Evolutionary conservation across 2,329 filamentous ascomycete species (phyloP).

Genomic region (Botryotinia narcissicola): DNA sequence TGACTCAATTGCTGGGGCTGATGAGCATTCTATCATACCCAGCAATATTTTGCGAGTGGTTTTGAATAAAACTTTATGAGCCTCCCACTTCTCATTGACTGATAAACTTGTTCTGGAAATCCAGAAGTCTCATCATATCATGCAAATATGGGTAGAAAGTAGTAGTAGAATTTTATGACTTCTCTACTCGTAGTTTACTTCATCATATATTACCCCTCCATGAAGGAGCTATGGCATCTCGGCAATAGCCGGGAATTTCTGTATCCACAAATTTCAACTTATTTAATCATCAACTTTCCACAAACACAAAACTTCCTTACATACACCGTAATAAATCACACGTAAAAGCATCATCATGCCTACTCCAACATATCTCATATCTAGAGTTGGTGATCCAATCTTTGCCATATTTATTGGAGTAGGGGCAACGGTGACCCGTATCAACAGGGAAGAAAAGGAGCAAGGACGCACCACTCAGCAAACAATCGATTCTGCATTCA

Average conservation of each 20-base stretch:
- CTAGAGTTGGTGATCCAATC: conserved; percentile 51
- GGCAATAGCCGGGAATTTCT: conserved; percentile 9
- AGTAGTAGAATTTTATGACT: neutral
- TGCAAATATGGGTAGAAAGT: neutral
- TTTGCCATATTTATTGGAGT: conserved; percentile 53
- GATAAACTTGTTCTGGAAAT: neutral
- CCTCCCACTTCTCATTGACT: too few species aligned
- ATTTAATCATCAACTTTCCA: conserved; percentile 7
- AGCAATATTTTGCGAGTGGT: neutral
- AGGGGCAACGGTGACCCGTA: conserved; percentile 51
- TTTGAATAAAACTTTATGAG: neutral
- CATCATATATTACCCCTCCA: neutral
- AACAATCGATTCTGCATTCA: conserved; percentile 37
- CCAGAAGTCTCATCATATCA: neutral
- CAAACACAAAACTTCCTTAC: neutral
- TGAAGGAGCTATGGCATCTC: conserved; percentile 14
- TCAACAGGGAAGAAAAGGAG: conserved; percentile 53
- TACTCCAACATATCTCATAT: conserved; percentile 36
- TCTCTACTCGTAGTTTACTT: neutral
- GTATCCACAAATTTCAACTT: conserved; percentile 5
- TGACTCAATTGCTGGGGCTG: neutral
- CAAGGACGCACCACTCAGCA: conserved; percentile 33
- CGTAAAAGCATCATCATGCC: conserved; percentile 31
- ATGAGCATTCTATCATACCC: neutral
- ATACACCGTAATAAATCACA: neutral